Evolutionary conservation across 176 grass and related monocot genomes (phyloP).

Genomic region (Triticum monococcum): DNA sequence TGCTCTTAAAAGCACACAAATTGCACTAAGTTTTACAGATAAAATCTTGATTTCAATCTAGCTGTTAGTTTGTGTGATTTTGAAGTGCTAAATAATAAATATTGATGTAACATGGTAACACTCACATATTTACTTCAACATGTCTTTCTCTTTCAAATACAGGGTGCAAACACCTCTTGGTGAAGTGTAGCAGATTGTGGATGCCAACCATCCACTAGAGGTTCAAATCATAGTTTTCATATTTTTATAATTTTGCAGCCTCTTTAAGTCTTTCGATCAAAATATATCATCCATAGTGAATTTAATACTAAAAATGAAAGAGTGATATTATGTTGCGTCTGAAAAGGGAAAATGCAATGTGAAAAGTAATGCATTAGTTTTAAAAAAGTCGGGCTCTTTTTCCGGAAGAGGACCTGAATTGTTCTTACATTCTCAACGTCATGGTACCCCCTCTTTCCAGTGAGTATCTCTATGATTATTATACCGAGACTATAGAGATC

Average conservation of each 20-base stretch:
- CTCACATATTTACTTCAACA: too few relatives aligned
- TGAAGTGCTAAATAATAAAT: background rate
- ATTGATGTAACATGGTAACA: background rate
- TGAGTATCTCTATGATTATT: background rate
- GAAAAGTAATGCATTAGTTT: background rate
- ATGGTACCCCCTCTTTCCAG: background rate
- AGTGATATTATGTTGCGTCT: background rate
- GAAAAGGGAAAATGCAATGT: background rate
- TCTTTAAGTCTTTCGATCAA: too few relatives aligned
- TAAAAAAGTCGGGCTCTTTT: background rate
- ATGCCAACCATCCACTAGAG: too few relatives aligned
- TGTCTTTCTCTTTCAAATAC: too few relatives aligned
- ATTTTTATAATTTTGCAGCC: too few relatives aligned
- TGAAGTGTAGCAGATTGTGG: too few relatives aligned
- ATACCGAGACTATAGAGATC: background rate
- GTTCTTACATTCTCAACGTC: background rate
- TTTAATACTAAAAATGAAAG: too few relatives aligned
- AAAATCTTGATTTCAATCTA: background rate
- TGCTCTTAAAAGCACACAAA: background rate
- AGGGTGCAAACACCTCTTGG: too few relatives aligned
- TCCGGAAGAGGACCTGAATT: too few relatives aligned
- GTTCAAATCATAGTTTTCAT: too few relatives aligned
- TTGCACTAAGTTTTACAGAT: background rate
- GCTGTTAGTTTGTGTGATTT: background rate
- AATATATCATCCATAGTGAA: too few relatives aligned